Evolutionary conservation across 371 early-diverging fungal genomes (phyloP).

Genomic region (Mucor mucedo): DNA sequence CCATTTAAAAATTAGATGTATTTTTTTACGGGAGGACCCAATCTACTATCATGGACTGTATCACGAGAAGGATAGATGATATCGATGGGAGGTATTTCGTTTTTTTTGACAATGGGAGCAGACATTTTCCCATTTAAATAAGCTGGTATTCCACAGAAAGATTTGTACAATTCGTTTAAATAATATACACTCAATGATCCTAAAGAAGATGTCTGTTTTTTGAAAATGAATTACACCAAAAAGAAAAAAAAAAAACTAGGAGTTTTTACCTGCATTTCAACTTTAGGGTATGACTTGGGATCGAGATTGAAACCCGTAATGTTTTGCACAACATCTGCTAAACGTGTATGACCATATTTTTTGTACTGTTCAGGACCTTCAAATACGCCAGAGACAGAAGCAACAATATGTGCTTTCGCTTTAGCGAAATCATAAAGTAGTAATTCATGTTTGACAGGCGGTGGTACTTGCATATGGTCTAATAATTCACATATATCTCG

Average conservation of each 20-base stretch:
- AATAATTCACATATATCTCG: constrained; percentile 39
- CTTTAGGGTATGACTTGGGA: constrained; percentile 21
- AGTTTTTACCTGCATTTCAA: constrained; percentile 52
- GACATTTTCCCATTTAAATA: constrained; percentile 14
- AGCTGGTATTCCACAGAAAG: constrained; percentile 45
- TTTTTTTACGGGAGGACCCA: constrained; percentile 40
- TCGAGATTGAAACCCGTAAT: constrained; percentile 26
- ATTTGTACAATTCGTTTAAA: constrained; percentile 43
- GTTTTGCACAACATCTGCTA: constrained; percentile 34
- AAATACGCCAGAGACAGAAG: constrained; percentile 49
- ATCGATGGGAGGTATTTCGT: constrained; percentile 39
- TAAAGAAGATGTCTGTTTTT: constrained; percentile 51
- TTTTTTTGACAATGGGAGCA: constrained; percentile 1
- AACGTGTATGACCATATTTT: constrained; percentile 48
- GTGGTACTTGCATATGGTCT: constrained; percentile 42
- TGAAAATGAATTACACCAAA: not conserved
- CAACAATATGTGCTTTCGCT: constrained; percentile 51
- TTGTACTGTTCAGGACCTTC: constrained; percentile 36
- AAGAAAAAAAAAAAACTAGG: no score
- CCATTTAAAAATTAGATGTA: not conserved
- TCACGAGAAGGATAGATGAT: constrained; percentile 39
- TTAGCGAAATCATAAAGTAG: constrained; percentile 42
- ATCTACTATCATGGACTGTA: constrained; percentile 36
- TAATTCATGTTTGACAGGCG: constrained; percentile 41
- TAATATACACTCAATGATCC: constrained; percentile 36